Base-by-base conservation (phyloP, 2,329 filamentous ascomycete species). In the Curvularia spicifera region DNA sequence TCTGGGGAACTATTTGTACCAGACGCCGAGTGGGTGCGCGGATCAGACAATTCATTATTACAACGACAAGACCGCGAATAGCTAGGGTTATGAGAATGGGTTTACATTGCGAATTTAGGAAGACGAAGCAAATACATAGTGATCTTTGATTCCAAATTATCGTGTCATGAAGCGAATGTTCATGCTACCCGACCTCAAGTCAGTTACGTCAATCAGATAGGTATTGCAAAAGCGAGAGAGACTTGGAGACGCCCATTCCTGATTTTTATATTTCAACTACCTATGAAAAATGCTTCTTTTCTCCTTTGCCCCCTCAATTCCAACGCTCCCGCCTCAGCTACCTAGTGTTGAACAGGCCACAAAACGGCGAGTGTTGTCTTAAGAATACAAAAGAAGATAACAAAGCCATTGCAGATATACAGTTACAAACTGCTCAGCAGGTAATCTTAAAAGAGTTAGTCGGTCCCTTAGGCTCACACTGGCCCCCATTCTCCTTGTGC, bases 1-100 rank as follows among this genome's bases (percentile, higher is more conserved):
- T 66, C 79, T 86, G 53, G 85, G 86, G 0, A 83, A 83, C 13
- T 87, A 87, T 67, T 75, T 75, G 26, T 87, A 87, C 67, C 75
- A 83, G 72, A 87, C 85, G 10, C 85, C 85, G 0, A 71, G 74
- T 3, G 85, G 85, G 3, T 87, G 85, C 74, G 78, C 79, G 29
- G 85, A 88, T 75, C 81, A 87, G 75, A 87, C 84, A 63, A 75
- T 76, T 68, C 75, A 76, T 65, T 77, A 74, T 51, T 77, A 77
- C 40, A 75, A 76, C 43, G 75, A 76, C 54, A 69, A 68, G 64
- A 72, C 64, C 35, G 74, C 74, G 53, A 76, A 76, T 24, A 56
- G 58, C 15, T 65, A 61, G 52, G 52, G 22, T 33, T 28, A 2
- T 20, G 28, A 18, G 18, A 18, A 18, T 18, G 18, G 18, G 18